A percentile compares a stretch with the other conserved stretches of the same genome.
These are phyloP conservation scores for Teratosphaeria nubilosa DNA, from an alignment of 2,329 filamentous ascomycete species.

Conservation along the genomic window DNA sequence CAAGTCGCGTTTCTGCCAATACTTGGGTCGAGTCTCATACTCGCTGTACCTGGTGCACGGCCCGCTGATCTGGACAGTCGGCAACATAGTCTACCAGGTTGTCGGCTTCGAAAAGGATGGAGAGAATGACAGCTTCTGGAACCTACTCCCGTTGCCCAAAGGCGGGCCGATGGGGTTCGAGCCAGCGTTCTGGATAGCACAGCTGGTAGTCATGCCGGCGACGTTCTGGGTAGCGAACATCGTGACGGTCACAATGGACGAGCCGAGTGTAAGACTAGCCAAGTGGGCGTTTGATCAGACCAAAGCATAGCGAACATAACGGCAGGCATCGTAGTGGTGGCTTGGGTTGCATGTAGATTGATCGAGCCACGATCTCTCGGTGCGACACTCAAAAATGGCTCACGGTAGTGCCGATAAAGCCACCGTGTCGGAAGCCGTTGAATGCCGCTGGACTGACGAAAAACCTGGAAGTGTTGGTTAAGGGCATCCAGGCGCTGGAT, in stretches of 20 bases:
- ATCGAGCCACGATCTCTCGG: background rate
- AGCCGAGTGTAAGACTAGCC: slow-evolving; percentile 6
- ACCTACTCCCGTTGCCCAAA: slow-evolving; percentile 7
- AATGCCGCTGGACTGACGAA: background rate
- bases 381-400: background rate
- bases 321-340: background rate
- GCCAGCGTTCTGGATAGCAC: slow-evolving; percentile 16
- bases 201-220: slow-evolving; percentile 12
- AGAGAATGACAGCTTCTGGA: slow-evolving; percentile 11
- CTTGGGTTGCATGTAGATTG: background rate
- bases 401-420: background rate
- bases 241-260: slow-evolving; percentile 16
- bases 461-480: background rate
- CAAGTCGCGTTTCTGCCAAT: slow-evolving; percentile 50
- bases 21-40: slow-evolving; percentile 53
- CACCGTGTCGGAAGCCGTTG: background rate
- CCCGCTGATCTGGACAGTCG: slow-evolving; percentile 47
- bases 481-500: background rate
- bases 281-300: slow-evolving; percentile 1
- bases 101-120: slow-evolving; percentile 13
- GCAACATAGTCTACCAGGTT: slow-evolving; percentile 33
- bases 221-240: slow-evolving; percentile 18
- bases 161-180: slow-evolving; percentile 14
- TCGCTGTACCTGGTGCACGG: slow-evolving; percentile 56
- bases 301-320: background rate